Evolutionary conservation across 371 early-diverging fungal species (phyloP).

Genomic region (Syncephalastrum monosporum): DNA sequence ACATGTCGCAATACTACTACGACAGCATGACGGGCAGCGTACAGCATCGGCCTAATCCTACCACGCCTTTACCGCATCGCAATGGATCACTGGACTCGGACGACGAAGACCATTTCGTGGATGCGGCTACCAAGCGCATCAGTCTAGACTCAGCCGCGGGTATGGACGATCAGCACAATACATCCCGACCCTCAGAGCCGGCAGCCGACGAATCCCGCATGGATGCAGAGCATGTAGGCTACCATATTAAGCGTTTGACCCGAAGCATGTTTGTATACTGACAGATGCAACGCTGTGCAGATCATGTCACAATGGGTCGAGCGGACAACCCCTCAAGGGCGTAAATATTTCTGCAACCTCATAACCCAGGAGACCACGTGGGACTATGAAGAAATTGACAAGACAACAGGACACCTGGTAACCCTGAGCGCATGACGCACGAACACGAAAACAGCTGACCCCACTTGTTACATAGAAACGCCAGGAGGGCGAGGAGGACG

Average conservation of each 20-base stretch:
- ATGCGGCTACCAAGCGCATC: conserved; percentile 1
- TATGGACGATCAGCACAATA: background rate
- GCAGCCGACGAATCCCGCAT: conserved; percentile 1
- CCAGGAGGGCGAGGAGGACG: background rate
- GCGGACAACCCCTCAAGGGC: conserved; percentile 56
- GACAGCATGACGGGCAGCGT: conserved; percentile 10
- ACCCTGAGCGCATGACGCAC: background rate
- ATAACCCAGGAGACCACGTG: conserved; percentile 76
- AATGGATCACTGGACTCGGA: conserved; percentile 13
- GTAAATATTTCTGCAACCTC: conserved; percentile 71
- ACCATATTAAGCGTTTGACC: background rate
- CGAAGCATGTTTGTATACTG: conserved; percentile 5
- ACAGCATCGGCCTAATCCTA: conserved; percentile 3
- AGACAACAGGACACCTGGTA: conserved; percentile 16
- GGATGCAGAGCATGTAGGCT: conserved; percentile 10
- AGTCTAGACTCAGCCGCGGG: background rate
- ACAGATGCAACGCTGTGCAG: conserved; percentile 1
- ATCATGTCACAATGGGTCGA: conserved; percentile 59
- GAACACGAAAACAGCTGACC: too few species aligned
- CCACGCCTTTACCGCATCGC: conserved; percentile 4
- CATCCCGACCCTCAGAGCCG: background rate
- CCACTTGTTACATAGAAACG: background rate
- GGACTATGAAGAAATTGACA: conserved; percentile 29
- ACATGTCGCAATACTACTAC: conserved; percentile 8
- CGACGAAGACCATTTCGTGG: conserved; percentile 5